These are phyloP conservation scores for Oryza glaberrima DNA, from an alignment of 176 grass and related monocot species.

Conservation along the genomic window DNA sequence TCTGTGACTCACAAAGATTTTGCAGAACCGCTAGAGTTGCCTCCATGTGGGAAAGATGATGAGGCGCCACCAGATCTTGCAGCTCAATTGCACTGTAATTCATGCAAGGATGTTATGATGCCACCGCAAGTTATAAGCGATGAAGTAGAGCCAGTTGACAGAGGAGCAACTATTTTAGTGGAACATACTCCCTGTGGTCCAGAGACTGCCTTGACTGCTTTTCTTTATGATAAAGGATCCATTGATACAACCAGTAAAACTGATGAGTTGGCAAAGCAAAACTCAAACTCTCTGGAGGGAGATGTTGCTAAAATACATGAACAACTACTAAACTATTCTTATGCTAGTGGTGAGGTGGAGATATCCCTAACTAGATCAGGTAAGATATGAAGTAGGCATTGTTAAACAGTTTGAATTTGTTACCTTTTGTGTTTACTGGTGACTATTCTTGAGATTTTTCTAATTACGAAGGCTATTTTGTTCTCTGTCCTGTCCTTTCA, in stretches of 20 bases:
- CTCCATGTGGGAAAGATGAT: slow-evolving; percentile 8
- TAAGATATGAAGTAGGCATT: slow-evolving; percentile 34
- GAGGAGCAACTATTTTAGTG: slow-evolving; percentile 2
- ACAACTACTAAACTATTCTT: slow-evolving; percentile 13
- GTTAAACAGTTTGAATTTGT: slow-evolving; percentile 12
- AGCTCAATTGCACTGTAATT: slow-evolving; percentile 24
- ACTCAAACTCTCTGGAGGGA: slow-evolving; percentile 32
- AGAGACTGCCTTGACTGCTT: neutral
- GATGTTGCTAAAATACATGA: slow-evolving; percentile 22
- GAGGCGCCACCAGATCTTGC: slow-evolving; percentile 11
- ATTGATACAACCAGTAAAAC: slow-evolving; percentile 2
- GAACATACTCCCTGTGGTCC: slow-evolving; percentile 22
- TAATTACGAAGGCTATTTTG: neutral
- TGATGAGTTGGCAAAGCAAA: slow-evolving; percentile 25
- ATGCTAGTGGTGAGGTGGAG: slow-evolving; percentile 33
- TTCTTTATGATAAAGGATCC: neutral
- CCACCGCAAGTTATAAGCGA: slow-evolving; percentile 8
- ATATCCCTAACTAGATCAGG: slow-evolving; percentile 49
- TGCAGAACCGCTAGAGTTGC: slow-evolving; percentile 23
- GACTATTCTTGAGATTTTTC: slow-evolving; percentile 11
- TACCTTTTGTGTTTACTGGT: neutral
- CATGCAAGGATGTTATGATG: slow-evolving; percentile 16
- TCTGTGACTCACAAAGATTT: neutral
- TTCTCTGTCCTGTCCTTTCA: neutral
- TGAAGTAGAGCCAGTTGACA: slow-evolving; percentile 16